A percentile compares a stretch with the other conserved stretches of the same genome.
These are phyloP conservation scores for Fraxinus baroniana DNA, from an alignment of 305 asterid genomes.

Conservation along the genomic window DNA sequence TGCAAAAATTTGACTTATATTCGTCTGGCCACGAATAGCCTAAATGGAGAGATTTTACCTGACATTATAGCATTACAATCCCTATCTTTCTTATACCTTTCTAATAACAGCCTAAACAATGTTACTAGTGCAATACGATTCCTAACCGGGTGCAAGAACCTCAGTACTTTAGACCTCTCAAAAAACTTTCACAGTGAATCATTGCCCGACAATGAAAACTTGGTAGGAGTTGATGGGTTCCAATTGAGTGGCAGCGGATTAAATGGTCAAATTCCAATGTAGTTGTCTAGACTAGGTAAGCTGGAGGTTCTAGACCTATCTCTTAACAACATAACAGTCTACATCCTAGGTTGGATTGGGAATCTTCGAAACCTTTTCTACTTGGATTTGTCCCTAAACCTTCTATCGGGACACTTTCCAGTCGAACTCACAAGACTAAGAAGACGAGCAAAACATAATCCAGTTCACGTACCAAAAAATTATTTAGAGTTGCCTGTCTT, in stretches of 20 bases:
- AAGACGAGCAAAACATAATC: conserved; percentile 44
- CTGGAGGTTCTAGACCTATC: conserved; percentile 80
- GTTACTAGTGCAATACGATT: conserved; percentile 56
- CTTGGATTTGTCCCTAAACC: conserved; percentile 68
- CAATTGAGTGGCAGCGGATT: conserved; percentile 72
- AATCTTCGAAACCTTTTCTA: conserved; percentile 74
- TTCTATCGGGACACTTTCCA: conserved; percentile 66
- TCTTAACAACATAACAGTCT: conserved; percentile 49
- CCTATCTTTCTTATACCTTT: conserved; percentile 25
- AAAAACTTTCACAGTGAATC: conserved; percentile 62
- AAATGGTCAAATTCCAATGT: conserved; percentile 65
- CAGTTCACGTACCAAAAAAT: conserved; percentile 45
- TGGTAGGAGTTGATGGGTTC: conserved; percentile 41
- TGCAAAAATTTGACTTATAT: conserved; percentile 68
- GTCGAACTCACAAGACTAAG: conserved; percentile 43
- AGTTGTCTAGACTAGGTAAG: conserved; percentile 49
- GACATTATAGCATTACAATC: conserved; percentile 51
- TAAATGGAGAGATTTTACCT: conserved; percentile 62
- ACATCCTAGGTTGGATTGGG: conserved; percentile 72
- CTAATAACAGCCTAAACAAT: conserved; percentile 70
- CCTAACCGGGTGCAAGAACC: conserved; percentile 69
- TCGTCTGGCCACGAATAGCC: conserved; percentile 65
- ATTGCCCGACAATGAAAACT: conserved; percentile 42
- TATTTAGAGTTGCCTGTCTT: conserved; percentile 78
- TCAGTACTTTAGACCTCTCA: conserved; percentile 62